Evolutionary conservation across 1,284 basidiomycete species (phyloP), one percentile per base, ranked within the genome.

Genomic region (Mycosarcoma maydis): DNA sequence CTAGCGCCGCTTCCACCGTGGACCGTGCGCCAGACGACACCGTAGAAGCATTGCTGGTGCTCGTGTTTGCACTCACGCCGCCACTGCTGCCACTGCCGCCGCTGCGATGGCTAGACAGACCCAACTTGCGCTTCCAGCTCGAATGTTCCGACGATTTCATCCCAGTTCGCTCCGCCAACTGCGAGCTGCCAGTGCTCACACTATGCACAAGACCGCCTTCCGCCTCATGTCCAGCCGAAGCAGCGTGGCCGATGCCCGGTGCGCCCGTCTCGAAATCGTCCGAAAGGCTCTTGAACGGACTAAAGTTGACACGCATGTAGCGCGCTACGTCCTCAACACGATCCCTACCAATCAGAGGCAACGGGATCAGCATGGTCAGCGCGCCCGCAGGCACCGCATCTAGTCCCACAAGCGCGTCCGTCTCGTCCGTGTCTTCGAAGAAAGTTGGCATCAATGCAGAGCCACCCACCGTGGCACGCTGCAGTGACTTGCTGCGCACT

Each of bases 331-430:
- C 65, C 33, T 50, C 40, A 11, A 51, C 46, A 6, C 34, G 20
- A 2, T 22, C 17, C 13, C 68, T 43, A 3, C 62, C 55, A 8
- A 67, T 49, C 26, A 76, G 47, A 9, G 75, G 74, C 36, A 77
- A 50, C 3, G 76, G 73, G 10, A 77, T 68, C 42, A 76, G 41
- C 76, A 77, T 77, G 17, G 73, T 77, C 45, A 77, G 46, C 13
- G 73, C 65, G 5, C 56, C 58, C 3, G 54, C 27, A 3, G 73
- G 59, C 3, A 72, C 72, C 33, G 51, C 45, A 23, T 72, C 68
- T 8, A 77, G 26, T 0, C 76, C 76, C 22, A 76, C 29, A 11
- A 77, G 51, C 13, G 58, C 54, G 11, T 46, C 41, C 29, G 47
- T 38, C 39, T 72, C 62, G 33, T 65, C 68, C 45, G 50, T 7